Base-by-base conservation (phyloP, 768 basidiomycete genomes). In the Rhodotorula diobovata region DNA sequence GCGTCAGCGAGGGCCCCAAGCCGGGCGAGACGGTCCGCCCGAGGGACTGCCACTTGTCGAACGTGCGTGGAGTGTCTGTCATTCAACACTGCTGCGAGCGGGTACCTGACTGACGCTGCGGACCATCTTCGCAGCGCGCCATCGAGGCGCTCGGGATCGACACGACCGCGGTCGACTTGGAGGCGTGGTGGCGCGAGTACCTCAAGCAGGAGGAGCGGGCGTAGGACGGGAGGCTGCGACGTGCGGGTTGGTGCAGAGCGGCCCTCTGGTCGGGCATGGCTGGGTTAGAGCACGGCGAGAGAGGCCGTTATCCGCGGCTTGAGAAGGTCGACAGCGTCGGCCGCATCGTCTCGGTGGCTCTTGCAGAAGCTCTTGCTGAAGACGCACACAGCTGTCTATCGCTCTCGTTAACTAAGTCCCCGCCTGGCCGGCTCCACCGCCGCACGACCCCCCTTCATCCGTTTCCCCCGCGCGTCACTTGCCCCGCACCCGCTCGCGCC, bases 161-260 rank as follows among this genome's bases (percentile, higher is more conserved):
- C 57, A 81, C 77, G 2, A 76, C 79, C 4, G 81, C 81, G 51
- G 82, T 83, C 23, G 48, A 86, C 35, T 96, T 97, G 78, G 90
- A 88, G 78, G 86, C 88, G 72, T 95, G 93, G 92, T 96, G 92
- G 91, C 80, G 80, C 28, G 83, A 78, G 25, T 81, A 87, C 56
- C 46, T 66, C n/a, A 14, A 32, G 30, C 30, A 20, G 14, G 53
- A 54, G 53, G 14, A 54, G n/a, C n/a, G n/a, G 39, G 57, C 39
- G 39, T 58, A 43, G 39, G 21, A n/a, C n/a, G n/a, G n/a, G n/a
- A n/a, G n/a, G n/a, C n/a, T n/a, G n/a, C n/a, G n/a, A n/a, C n/a
- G n/a, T n/a, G n/a, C n/a, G n/a, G n/a, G n/a, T n/a, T n/a, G n/a
- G n/a, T n/a, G n/a, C n/a, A n/a, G n/a, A n/a, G n/a, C n/a, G n/a